Conservation (phyloP, 805 yeast genomes). For the Wickerhamiella galacta region DNA sequence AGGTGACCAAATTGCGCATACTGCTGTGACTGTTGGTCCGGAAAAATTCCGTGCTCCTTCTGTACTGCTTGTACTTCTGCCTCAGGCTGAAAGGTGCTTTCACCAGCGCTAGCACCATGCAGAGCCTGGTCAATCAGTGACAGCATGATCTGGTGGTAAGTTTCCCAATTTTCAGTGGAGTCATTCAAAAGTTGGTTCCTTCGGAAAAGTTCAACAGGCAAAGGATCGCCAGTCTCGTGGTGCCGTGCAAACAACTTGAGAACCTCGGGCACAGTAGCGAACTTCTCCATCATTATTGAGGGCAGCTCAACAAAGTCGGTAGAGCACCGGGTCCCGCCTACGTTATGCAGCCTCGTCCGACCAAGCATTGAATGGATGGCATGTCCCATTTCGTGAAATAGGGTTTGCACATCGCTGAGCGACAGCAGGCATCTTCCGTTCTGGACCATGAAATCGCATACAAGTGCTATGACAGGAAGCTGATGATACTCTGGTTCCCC, state of each 20-base stretch:
- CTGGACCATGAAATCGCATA: conserved; percentile 53
- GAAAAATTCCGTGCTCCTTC: conserved; percentile 38
- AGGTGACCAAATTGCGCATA: conserved; percentile 89
- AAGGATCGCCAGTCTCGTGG: conserved; percentile 43
- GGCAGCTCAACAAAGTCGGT: conserved; percentile 96
- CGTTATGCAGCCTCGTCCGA: conserved; percentile 72
- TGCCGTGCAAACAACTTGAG: conserved; percentile 58
- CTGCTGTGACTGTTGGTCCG: conserved; percentile 64
- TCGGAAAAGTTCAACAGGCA: conserved; percentile 25
- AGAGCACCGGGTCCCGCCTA: conserved; percentile 87
- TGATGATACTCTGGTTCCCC: conserved; percentile 40
- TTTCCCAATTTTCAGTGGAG: conserved; percentile 42
- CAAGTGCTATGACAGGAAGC: conserved; percentile 75
- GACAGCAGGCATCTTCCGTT: conserved; percentile 39
- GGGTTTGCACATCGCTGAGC: conserved; percentile 72
- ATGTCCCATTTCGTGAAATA: conserved; percentile 98
- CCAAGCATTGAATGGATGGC: conserved; percentile 98
- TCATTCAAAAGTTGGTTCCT: conserved; percentile 3
- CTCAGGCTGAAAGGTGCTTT: conserved; percentile 35
- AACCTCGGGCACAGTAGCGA: conserved; percentile 69
- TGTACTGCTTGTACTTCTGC: conserved; percentile 53
- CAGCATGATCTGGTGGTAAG: conserved; percentile 76
- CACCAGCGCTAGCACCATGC: conserved; percentile 30
- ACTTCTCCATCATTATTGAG: conserved; percentile 88
- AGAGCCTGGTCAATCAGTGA: conserved; percentile 73